Evolutionary conservation across 2,329 filamentous ascomycete species (phyloP), one percentile per base, ranked within the genome.

Genomic region (Calonectria pseudoreteaudii): DNA sequence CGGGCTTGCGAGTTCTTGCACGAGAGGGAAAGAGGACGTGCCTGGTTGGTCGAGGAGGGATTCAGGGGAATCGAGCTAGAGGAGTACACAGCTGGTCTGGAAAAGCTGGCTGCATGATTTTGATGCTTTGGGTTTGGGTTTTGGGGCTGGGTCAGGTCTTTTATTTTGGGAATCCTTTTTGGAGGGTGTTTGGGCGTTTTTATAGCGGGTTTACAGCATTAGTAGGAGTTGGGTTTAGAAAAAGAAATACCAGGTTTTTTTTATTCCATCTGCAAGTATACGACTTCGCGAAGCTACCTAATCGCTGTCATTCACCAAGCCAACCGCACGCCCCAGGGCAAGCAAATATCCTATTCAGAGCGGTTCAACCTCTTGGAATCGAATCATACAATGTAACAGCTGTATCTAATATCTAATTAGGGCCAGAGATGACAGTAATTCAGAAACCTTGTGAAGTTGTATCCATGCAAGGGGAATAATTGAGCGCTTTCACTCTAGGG

Each of bases 11-110:
- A 95, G 80, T 94, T 95, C 7, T 84, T 98, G 72, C 90, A 93
- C 75, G 86, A 88, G 28, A 86, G 86, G 23, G 88, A 90, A 44
- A 86, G 85, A 71, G 90, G 89, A 2, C 89, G 91, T 79, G 91
- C 91, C 71, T 98, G 96, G 96, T 86, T 89, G 0, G 94, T 98
- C 0, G 95, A 98, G 83, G 96, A 98, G 62, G 96, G 95, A 0
- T 98, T 98, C 80, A 88, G 89, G 75, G 94, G 93, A 0, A 83
- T 98, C 68, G 94, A 96, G 72, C 78, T 88, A 1, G 84, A 85
- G 28, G 81, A 77, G n/a, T 76, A 81, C 47, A 74, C 75, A 1
- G 66, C 72, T n/a, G 78, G 76, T 2, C 62, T 80, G 31, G 75
- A 81, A 41, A 78, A 77, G 30, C 56, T 80, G 71, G 73, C 77